phyloP scores from a whole-genome alignment of 2,329 filamentous ascomycete species.

The Calonectria pauciramosa region DNA sequence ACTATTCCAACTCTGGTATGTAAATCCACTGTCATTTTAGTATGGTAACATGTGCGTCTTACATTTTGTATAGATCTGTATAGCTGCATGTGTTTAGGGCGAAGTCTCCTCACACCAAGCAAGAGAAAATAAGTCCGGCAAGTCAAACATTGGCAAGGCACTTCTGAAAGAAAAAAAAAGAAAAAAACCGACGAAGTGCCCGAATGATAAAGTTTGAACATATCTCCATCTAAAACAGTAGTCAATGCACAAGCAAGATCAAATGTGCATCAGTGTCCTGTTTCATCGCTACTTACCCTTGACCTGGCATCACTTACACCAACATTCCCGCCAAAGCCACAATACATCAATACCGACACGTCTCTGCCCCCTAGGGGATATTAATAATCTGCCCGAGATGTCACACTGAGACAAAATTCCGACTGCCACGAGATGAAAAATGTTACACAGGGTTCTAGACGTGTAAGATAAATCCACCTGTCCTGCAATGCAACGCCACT shows the following conservation, averaged over 20 bases:
- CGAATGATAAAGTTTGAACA: neutral
- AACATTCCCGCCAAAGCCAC: neutral
- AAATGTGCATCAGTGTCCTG: too few relatives aligned
- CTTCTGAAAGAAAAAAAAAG: too few relatives aligned
- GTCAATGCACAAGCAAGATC: neutral
- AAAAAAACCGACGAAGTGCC: neutral
- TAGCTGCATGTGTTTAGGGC: neutral
- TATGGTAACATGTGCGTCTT: neutral
- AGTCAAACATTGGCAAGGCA: neutral
- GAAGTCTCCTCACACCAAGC: neutral
- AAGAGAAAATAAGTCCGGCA: neutral
- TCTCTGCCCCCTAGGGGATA: neutral
- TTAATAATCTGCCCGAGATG: neutral
- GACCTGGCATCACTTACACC: neutral
- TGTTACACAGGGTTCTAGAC: too few relatives aligned
- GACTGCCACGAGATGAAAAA: neutral
- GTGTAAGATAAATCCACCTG: neutral
- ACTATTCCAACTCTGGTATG: neutral
- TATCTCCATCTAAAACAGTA: neutral
- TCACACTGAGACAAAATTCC: neutral
- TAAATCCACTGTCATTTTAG: neutral
- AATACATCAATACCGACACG: neutral
- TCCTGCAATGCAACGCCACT: neutral
- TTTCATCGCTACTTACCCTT: neutral
- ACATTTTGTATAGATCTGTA: neutral